Conservation (phyloP, 306 rosid genomes). For the Dalbergia cochinchinensis region DNA sequence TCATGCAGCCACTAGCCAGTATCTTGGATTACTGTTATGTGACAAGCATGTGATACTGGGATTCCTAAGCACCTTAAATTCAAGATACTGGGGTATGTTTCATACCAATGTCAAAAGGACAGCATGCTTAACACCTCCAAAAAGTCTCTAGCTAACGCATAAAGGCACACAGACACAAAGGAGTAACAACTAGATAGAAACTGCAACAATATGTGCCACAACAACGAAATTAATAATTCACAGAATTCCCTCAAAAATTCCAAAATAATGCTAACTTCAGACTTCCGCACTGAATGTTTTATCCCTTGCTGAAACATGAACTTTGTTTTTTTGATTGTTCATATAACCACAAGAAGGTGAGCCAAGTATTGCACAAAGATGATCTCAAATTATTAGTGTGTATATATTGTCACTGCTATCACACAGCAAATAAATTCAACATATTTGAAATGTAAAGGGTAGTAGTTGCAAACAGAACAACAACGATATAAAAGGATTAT, state of each 20-base stretch:
- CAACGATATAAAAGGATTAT: slow-evolving; percentile 7
- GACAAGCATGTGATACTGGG: slow-evolving; percentile 16
- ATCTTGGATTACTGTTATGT: slow-evolving; percentile 13
- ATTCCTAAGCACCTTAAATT: background rate
- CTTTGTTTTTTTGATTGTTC: background rate
- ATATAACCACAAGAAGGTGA: background rate
- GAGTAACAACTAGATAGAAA: slow-evolving; percentile 7
- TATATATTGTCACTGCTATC: background rate
- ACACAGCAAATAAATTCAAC: slow-evolving; percentile 12
- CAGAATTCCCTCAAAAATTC: background rate
- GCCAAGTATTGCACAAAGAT: slow-evolving; percentile 29
- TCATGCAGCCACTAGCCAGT: background rate
- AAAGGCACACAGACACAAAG: slow-evolving; percentile 11
- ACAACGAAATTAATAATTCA: slow-evolving; percentile 18
- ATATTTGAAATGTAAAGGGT: slow-evolving; percentile 7
- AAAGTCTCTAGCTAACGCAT: background rate
- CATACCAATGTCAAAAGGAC: slow-evolving; percentile 1
- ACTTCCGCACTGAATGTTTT: background rate
- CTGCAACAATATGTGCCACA: slow-evolving; percentile 5
- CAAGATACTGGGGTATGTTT: background rate
- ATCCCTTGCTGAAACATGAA: background rate
- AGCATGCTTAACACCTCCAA: slow-evolving; percentile 1
- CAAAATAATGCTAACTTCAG: slow-evolving; percentile 25
- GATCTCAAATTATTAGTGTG: slow-evolving; percentile 24
- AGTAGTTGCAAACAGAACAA: slow-evolving; percentile 34